A percentile compares a stretch with the other conserved stretches of the same genome.
Evolutionary conservation across 1,284 basidiomycete genomes (phyloP).

Genomic region (Xerocomus cyaneibrunnescens): DNA sequence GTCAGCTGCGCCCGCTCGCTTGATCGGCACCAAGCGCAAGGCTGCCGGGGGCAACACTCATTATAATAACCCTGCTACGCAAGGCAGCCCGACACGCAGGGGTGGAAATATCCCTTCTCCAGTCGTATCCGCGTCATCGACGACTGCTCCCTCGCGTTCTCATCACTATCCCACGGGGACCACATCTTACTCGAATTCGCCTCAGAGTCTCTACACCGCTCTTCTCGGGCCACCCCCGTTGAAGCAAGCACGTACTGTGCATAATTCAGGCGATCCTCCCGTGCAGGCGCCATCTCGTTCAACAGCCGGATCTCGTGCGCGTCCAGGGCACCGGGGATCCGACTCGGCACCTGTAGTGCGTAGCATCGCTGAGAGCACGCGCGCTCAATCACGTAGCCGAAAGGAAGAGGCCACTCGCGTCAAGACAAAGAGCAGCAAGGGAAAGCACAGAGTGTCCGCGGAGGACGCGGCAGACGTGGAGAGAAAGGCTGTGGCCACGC

Average conservation of each 20-base stretch:
- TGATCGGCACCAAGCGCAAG: slow-evolving; percentile 59
- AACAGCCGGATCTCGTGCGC: slow-evolving; percentile 32
- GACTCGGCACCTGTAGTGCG: slow-evolving; percentile 17
- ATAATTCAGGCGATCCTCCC: slow-evolving; percentile 69
- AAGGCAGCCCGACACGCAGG: slow-evolving; percentile 37
- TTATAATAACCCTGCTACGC: slow-evolving; percentile 51
- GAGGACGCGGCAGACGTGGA: slow-evolving; percentile 53
- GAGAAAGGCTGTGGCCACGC: slow-evolving; percentile 76
- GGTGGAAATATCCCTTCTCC: slow-evolving; percentile 34
- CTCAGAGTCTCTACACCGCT: slow-evolving; percentile 66
- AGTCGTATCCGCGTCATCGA: slow-evolving; percentile 51
- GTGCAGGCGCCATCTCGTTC: slow-evolving; percentile 49
- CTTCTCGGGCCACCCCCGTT: slow-evolving; percentile 71
- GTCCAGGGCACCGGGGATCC: slow-evolving; percentile 18
- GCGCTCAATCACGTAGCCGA: slow-evolving; percentile 38
- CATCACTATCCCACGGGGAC: slow-evolving; percentile 39
- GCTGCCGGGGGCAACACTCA: slow-evolving; percentile 43
- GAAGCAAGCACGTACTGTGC: slow-evolving; percentile 71
- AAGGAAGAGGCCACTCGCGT: slow-evolving; percentile 23
- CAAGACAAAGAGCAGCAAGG: slow-evolving; percentile 41
- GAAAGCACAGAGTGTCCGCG: slow-evolving; percentile 48
- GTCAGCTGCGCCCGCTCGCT: slow-evolving; percentile 45
- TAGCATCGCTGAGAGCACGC: slow-evolving; percentile 48
- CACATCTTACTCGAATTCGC: slow-evolving; percentile 29
- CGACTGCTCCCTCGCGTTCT: slow-evolving; percentile 38